Evolutionary conservation across 192 early-diverging fungal genomes (phyloP), one percentile per base, ranked within the genome.

Genomic region (Chytriomyces confervae): DNA sequence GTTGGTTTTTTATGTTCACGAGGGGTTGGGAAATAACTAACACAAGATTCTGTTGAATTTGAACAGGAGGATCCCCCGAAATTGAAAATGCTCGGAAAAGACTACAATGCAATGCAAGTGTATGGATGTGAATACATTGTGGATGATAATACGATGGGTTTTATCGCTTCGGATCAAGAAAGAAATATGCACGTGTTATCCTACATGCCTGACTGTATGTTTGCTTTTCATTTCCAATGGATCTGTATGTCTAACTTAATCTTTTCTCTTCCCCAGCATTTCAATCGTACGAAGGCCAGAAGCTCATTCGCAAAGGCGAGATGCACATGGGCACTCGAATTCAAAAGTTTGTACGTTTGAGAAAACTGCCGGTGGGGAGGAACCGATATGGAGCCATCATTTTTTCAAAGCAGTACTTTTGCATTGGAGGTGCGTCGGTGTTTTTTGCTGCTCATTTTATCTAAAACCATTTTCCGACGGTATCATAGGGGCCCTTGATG

Each of bases 251-350:
- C 1, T n/a, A 13, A 57, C 24, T 13, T 13, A 57, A 57, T 57
- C 53, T n/a, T 57, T 36, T 36, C 36, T 36, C 36, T 36, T 36
- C 36, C 36, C 2, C 36, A 94, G 93, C 98, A 75, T 86, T 95
- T 45, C 95, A 96, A 69, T 97, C 97, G 0, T 90, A 92, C 63
- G 86, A 89, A 66, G 98, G 98, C 16, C 91, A 93, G 72, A 93
- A 93, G 75, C 90, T 99, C 50, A 87, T 99, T 66, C 91, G 95
- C 7, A 86, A 94, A 16, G 97, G 94, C 63, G 97, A 98, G 77
- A 93, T 93, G 71, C 93, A 96, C 77, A 75, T 95, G 44, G 94
- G 94, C 1, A 87, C 91, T 7, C 92, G 91, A 57, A 88, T 97
- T 4, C 83, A 90, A 29, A 86, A 89, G 16, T 89, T 95, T 73